Evolutionary conservation across 345 rosid genomes (phyloP).

Genomic region (Brassica cretica): DNA sequence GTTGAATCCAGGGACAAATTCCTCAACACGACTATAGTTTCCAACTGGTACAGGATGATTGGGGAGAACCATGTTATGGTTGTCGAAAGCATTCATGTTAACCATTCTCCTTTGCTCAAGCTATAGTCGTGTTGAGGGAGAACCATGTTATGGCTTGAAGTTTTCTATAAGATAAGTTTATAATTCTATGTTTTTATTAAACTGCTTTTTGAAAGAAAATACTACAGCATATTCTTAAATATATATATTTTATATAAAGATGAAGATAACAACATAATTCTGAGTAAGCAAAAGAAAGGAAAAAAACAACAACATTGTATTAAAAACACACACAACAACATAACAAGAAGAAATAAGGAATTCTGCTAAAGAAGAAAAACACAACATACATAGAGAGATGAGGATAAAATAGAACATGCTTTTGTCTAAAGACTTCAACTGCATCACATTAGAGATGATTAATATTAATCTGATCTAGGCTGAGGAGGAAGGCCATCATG

Average conservation of each 20-base stretch:
- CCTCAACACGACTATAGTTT: not conserved
- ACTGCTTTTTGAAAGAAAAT: too few relatives aligned
- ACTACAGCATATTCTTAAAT: too few relatives aligned
- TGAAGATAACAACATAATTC: too few relatives aligned
- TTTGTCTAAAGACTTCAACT: not conserved
- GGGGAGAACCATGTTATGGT: not conserved
- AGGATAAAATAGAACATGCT: not conserved
- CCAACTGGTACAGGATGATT: not conserved
- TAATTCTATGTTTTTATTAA: too few relatives aligned
- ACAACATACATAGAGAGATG: not conserved
- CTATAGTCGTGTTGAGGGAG: too few relatives aligned
- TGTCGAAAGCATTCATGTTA: conserved; percentile 2
- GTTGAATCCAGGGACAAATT: not conserved
- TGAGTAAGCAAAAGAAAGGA: too few relatives aligned
- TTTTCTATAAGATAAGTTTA: too few relatives aligned
- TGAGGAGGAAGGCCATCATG: conserved; percentile 10
- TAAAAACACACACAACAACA: not conserved
- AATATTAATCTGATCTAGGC: conserved; percentile 3
- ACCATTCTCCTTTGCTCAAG: too few relatives aligned
- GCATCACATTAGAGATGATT: not conserved
- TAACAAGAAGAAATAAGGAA: not conserved
- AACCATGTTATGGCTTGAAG: not conserved
- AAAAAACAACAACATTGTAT: too few relatives aligned
- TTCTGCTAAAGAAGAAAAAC: not conserved
- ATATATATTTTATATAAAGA: too few relatives aligned